phyloP scores from a whole-genome alignment of 495 filamentous ascomycete species.

The Tuber brumale region DNA sequence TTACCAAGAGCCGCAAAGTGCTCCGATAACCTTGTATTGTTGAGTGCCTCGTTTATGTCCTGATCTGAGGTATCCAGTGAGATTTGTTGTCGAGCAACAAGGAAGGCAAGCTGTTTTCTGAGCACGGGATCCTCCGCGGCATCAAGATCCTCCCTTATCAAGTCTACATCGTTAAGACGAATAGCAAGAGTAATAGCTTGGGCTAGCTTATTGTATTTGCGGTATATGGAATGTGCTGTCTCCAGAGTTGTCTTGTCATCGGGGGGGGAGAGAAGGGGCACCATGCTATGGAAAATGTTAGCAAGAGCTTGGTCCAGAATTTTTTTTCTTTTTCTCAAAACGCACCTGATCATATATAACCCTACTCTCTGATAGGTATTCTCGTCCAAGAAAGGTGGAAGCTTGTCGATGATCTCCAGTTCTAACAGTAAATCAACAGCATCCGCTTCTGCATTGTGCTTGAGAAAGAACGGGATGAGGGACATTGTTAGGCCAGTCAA shows the following conservation, averaged over 20 bases:
- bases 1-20: slow-evolving; percentile 92
- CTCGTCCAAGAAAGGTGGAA: slow-evolving; percentile 84
- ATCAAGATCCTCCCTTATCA: slow-evolving; percentile 72
- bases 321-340: slow-evolving; percentile 2
- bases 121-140: slow-evolving; percentile 73
- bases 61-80: slow-evolving; percentile 68
- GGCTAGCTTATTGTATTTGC: slow-evolving; percentile 78
- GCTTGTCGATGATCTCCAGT: slow-evolving; percentile 88
- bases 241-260: slow-evolving; percentile 91
- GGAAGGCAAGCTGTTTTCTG: slow-evolving; percentile 90
- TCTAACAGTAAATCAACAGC: slow-evolving; percentile 96
- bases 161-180: slow-evolving; percentile 73
- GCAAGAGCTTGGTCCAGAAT: not conserved
- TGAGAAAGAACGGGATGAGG: slow-evolving; percentile 89
- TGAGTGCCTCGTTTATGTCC: slow-evolving; percentile 71
- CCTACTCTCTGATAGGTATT: slow-evolving; percentile 90
- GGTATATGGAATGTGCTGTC: slow-evolving; percentile 88
- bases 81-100: slow-evolving; percentile 86
- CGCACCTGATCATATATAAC: slow-evolving; percentile 80
- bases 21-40: slow-evolving; percentile 78
- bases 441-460: slow-evolving; percentile 96
- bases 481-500: slow-evolving; percentile 72
- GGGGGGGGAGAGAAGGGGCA: slow-evolving; percentile 91
- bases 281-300: slow-evolving; percentile 57
- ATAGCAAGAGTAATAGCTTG: slow-evolving; percentile 94